Conservation (phyloP, 1,284 basidiomycete species). For the Acaromyces ingoldii region DNA sequence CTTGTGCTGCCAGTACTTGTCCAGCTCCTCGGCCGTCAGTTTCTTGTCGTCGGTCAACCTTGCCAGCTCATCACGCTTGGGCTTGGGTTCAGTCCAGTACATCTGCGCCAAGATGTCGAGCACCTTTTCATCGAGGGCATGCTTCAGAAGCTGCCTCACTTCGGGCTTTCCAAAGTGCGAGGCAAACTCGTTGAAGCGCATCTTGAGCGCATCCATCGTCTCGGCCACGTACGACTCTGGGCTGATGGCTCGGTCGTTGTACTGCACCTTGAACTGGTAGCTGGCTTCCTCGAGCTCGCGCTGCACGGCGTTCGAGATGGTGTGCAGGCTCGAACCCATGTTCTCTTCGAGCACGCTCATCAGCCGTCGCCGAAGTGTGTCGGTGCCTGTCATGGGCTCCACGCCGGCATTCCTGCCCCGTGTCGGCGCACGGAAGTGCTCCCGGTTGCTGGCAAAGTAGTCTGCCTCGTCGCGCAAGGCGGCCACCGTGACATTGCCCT, state of each 20-base stretch:
- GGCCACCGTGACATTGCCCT: conserved; percentile 53
- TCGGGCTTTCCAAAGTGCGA: conserved; percentile 81
- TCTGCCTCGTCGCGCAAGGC: conserved; percentile 70
- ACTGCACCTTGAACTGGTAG: conserved; percentile 99
- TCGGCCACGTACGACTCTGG: conserved; percentile 97
- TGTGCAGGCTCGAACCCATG: conserved; percentile 90
- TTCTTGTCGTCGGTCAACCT: conserved; percentile 68
- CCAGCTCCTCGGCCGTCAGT: conserved; percentile 65
- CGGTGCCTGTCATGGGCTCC: conserved; percentile 70
- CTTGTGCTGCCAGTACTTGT: conserved; percentile 92
- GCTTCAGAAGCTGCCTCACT: conserved; percentile 79
- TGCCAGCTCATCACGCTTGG: conserved; percentile 63
- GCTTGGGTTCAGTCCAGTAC: conserved; percentile 89
- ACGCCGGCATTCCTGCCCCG: conserved; percentile 55
- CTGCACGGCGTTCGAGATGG: conserved; percentile 93
- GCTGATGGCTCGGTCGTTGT: conserved; percentile 91
- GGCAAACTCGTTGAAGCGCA: conserved; percentile 80
- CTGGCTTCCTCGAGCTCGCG: conserved; percentile 91
- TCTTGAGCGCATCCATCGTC: conserved; percentile 87
- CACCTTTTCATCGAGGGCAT: conserved; percentile 88
- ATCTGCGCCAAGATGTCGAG: conserved; percentile 95
- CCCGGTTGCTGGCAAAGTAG: conserved; percentile 70
- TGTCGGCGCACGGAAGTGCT: conserved; percentile 62
- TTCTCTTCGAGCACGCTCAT: conserved; percentile 97
- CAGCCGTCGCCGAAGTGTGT: conserved; percentile 76